Conservation (phyloP, 805 yeast genomes). For the Hanseniaspora clermontiae region DNA sequence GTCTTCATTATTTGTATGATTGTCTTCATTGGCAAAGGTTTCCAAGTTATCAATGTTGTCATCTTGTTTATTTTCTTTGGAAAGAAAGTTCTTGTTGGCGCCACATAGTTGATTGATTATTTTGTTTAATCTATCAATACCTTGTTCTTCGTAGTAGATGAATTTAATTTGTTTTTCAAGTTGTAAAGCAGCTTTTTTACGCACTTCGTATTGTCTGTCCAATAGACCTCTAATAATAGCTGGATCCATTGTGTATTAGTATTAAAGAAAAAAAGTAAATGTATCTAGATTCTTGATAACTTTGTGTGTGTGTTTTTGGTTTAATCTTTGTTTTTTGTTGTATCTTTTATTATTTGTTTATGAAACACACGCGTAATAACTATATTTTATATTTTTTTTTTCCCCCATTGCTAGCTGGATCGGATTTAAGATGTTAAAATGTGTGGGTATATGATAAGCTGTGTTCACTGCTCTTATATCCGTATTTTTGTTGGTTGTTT, state of each 20-base stretch:
- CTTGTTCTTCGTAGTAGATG: slow-evolving; percentile 47
- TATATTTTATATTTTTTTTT: too few relatives aligned
- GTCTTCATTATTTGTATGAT: neutral
- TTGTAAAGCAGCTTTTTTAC: slow-evolving; percentile 66
- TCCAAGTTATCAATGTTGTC: neutral
- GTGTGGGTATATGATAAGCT: neutral
- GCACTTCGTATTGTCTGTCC: slow-evolving; percentile 64
- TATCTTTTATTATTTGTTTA: neutral
- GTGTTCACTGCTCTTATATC: neutral
- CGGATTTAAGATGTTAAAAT: neutral
- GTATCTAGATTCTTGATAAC: neutral
- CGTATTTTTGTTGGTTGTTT: too few relatives aligned
- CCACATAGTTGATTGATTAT: slow-evolving; percentile 14
- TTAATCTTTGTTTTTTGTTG: neutral
- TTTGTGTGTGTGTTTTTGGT: neutral
- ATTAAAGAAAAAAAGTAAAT: neutral
- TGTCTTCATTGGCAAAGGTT: neutral
- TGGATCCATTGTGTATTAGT: slow-evolving; percentile 35
- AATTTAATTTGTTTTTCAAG: slow-evolving; percentile 61
- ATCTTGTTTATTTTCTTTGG: neutral
- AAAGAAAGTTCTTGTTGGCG: neutral
- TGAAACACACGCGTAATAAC: neutral
- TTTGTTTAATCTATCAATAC: slow-evolving; percentile 43
- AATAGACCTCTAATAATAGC: slow-evolving; percentile 53
- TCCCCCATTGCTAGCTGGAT: too few relatives aligned